A percentile compares a stretch with the other conserved stretches of the same genome.
phyloP scores from a whole-genome alignment of 2,329 filamentous ascomycete genomes.

The Cladosporium sp. region DNA sequence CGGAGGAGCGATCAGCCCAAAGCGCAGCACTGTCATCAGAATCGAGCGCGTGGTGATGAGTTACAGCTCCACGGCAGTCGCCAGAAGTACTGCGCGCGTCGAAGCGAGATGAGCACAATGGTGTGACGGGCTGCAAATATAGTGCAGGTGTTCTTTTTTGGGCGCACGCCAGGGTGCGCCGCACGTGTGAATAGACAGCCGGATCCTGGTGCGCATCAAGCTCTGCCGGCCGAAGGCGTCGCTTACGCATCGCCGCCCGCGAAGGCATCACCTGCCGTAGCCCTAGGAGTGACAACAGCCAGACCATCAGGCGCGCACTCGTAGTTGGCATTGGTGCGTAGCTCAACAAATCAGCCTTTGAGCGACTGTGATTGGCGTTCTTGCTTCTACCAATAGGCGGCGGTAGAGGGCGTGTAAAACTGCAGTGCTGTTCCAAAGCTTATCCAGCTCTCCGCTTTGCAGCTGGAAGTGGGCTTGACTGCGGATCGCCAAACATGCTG shows the following conservation, averaged over 20 bases:
- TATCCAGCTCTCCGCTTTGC: conserved; percentile 1
- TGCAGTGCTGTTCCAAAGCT: conserved; percentile 4
- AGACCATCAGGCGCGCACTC: not conserved
- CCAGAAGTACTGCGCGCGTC: conserved; percentile 4
- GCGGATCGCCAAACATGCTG: not conserved
- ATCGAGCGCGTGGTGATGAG: not conserved
- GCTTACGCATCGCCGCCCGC: not conserved
- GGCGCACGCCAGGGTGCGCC: conserved; percentile 3
- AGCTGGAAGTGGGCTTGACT: not conserved
- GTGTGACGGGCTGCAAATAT: conserved; percentile 10
- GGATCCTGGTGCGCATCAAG: conserved; percentile 1
- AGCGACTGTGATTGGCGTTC: conserved; percentile 5
- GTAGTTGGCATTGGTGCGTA: not conserved
- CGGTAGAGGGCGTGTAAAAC: not conserved
- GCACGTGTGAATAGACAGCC: not conserved
- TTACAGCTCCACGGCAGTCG: conserved; percentile 10
- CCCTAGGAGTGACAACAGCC: not conserved
- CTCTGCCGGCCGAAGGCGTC: not conserved
- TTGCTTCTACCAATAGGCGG: not conserved
- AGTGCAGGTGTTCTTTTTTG: conserved; percentile 2
- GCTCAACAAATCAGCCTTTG: not conserved
- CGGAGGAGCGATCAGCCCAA: conserved; percentile 10
- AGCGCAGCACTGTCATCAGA: not conserved
- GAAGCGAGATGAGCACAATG: conserved; percentile 13
- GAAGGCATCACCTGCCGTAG: not conserved